Evolutionary conservation across 2,329 filamentous ascomycete genomes (phyloP), one percentile per base, ranked within the genome.

Genomic region (Nectriaceae sp.): DNA sequence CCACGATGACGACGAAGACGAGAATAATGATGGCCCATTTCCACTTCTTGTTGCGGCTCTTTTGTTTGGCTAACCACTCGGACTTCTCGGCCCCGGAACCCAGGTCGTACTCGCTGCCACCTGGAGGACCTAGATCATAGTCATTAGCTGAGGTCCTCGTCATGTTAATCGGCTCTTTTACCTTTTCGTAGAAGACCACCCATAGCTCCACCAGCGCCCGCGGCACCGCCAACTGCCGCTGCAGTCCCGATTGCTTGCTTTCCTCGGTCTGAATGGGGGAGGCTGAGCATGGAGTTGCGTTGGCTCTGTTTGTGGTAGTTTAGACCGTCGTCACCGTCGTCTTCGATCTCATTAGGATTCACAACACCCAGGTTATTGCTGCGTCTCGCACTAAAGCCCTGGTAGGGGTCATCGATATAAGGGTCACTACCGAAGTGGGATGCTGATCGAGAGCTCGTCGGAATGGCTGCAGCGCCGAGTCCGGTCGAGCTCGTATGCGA

Each of bases 291-390:
- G 29, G 87, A 84, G 55, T 75, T 79, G 50, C 80, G 77, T 65
- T 69, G 63, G 33, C 62, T 65, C 38, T 61, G 64, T 40, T 66
- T 70, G 42, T 68, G 72, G 58, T 80, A 85, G 4, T 80, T 77
- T 43, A 94, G 78, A 2, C 88, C 90, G 65, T 96, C 92, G 62
- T 96, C 92, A 21, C 89, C 90, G 63, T 97, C 92, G 65, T 96
- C 92, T 19, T 81, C 82, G 55, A 96, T 92, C 13, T 86, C 84
- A 61, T 88, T 83, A 3, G 91, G 90, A 65, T 96, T 85, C 50
- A 94, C 79, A 2, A 81, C 73, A 33, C 80, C 80, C 4, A 85
- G 69, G 8, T 73, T 67, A 20, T 78, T 77, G 22, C 70, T 77
- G 69, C 64, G 71, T 33, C 68, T 69, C 11, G 62, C 65, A 52